Evolutionary conservation across 352 stramenopile genomes (phyloP).

Genomic region (Phytophthora ramorum): DNA sequence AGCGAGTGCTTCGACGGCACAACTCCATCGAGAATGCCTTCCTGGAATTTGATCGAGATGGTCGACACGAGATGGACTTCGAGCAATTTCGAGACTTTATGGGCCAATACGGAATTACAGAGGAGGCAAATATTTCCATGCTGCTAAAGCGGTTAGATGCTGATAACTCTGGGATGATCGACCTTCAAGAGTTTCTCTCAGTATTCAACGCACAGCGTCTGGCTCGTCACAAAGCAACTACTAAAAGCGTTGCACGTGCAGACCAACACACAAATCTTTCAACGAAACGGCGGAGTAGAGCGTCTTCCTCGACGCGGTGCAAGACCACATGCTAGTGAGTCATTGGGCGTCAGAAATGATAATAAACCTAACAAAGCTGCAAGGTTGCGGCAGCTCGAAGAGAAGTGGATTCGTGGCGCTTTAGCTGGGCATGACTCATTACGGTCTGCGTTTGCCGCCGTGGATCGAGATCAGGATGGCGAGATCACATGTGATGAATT

Average conservation of each 20-base stretch:
- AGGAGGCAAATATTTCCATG: constrained; percentile 54
- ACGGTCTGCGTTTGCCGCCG: constrained; percentile 46
- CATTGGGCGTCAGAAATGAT: not conserved
- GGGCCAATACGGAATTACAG: constrained; percentile 55
- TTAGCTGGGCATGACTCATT: constrained; percentile 42
- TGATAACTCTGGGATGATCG: constrained; percentile 57
- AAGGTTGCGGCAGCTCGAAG: constrained; percentile 42
- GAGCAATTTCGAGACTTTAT: constrained; percentile 68
- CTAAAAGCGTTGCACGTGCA: constrained; percentile 10
- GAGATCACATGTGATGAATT: constrained; percentile 60
- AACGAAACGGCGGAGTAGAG: not conserved
- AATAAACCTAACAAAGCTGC: constrained; percentile 23
- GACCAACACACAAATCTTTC: not conserved
- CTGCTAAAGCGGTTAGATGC: constrained; percentile 55
- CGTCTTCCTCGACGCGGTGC: not conserved
- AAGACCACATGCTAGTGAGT: not conserved
- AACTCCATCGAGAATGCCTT: constrained; percentile 59
- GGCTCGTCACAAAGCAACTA: constrained; percentile 27
- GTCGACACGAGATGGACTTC: constrained; percentile 52
- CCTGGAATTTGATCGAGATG: constrained; percentile 42
- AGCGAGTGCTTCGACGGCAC: constrained; percentile 47
- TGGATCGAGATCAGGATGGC: constrained; percentile 53
- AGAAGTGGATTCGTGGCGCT: constrained; percentile 59
- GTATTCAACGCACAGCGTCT: constrained; percentile 55
- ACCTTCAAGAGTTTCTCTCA: constrained; percentile 60